Evolutionary conservation across 352 stramenopile genomes (phyloP), one percentile per base, ranked within the genome.

Genomic region (Phytophthora cryptogea): DNA sequence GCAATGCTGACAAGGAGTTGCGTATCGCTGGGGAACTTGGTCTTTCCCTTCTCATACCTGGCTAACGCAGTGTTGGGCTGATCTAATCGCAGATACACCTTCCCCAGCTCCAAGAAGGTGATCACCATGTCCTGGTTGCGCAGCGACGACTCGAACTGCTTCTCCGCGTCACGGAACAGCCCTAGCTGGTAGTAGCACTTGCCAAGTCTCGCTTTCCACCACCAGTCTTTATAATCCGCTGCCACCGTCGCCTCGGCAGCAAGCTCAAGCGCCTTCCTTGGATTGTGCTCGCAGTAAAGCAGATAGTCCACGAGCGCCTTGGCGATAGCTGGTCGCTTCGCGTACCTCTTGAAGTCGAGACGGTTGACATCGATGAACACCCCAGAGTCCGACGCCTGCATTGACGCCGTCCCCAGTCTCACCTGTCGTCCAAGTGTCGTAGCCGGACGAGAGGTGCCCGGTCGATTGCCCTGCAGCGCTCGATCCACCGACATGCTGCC

Each of bases 181-280:
- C 93, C 89, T 5, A 98, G 69, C 55, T 97, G 91, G 66, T 97
- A 97, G 77, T 98, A 98, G 72, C 90, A 97, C 64, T 98, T 97
- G 33, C 90, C 94, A 14, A 98, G 64, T 8, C 90, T 78, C n/a
- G 83, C 80, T 62, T 98, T 98, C 94, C 94, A 98, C 89, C 89
- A 98, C 93, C 93, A 98, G 67, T 97, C 88, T 63, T 96, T 94
- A 66, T 94, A 98, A 35, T 95, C 88, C 4, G 75, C 78, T 5
- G 76, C 86, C 17, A 93, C 82, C 0, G 90, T 97, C 13, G 88
- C 93, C 58, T 97, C 90, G 3, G 92, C 88, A 23, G 89, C 90
- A 8, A 98, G 78, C 65, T 98, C 92, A 7, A 98, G 71, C 6
- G 90, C 94, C 50, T 96, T 97, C 42, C 90, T 71, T 4, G 90